Percentiles rank a stretch among this genome's conserved stretches.
Evolutionary conservation across 2,329 filamentous ascomycete species (phyloP).

Genomic region (Penicillium hordei): DNA sequence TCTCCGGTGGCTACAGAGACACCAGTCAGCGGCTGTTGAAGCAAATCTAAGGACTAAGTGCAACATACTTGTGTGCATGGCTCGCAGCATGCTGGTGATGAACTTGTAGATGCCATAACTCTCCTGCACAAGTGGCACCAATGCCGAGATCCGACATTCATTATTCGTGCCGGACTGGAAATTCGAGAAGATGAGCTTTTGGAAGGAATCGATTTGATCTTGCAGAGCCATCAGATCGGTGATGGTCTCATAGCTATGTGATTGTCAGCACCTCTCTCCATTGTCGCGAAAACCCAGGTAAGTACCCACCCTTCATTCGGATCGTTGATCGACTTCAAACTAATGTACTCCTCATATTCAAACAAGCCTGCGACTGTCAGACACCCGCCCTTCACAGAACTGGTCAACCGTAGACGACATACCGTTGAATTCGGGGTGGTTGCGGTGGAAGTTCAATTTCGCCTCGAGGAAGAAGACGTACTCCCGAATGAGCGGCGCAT

Average conservation of each 20-base stretch:
- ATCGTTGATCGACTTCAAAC: slow-evolving; percentile 95
- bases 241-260: slow-evolving; percentile 75
- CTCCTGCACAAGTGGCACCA: slow-evolving; percentile 92
- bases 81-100: slow-evolving; percentile 97
- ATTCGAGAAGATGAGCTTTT: slow-evolving; percentile 97
- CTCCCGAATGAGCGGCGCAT: slow-evolving; percentile 89
- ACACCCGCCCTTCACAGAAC: background rate
- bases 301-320: slow-evolving; percentile 83
- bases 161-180: slow-evolving; percentile 91
- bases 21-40: slow-evolving; percentile 9
- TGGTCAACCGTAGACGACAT: slow-evolving; percentile 18
- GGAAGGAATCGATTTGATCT: slow-evolving; percentile 97
- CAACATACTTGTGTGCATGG: slow-evolving; percentile 89
- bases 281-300: background rate
- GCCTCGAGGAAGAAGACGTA: slow-evolving; percentile 94
- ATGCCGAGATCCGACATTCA: slow-evolving; percentile 90
- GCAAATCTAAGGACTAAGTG: background rate
- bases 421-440: slow-evolving; percentile 97
- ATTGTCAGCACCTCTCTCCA: slow-evolving; percentile 22
- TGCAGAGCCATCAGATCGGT: slow-evolving; percentile 94
- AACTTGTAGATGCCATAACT: slow-evolving; percentile 99
- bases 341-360: slow-evolving; percentile 98
- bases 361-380: slow-evolving; percentile 64
- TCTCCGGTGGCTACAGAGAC: slow-evolving; percentile 72
- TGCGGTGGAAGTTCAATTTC: slow-evolving; percentile 93